Conservation (phyloP, 2,329 filamentous ascomycete genomes). For the Esteya vermicola region DNA sequence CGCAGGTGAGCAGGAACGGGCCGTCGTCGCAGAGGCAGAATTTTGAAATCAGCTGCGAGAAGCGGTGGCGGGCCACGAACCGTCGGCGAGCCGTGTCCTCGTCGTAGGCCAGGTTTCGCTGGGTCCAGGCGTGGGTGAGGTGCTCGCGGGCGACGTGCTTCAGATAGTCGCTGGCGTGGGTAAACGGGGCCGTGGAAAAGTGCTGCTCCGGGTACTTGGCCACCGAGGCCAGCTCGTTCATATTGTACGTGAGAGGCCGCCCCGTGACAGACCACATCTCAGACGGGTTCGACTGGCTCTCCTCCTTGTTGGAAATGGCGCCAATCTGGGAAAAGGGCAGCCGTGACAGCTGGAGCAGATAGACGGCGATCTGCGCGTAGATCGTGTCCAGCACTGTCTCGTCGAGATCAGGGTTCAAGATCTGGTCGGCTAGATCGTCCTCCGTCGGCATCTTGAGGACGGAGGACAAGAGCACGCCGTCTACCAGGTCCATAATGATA, state of each 20-base stretch:
- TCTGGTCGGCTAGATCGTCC: not conserved
- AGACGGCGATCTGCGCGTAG: not conserved
- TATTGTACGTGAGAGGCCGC: conserved; percentile 23
- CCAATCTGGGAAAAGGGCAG: not conserved
- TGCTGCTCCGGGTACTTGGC: conserved; percentile 16
- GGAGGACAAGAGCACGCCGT: not conserved
- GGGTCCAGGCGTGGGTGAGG: conserved; percentile 14
- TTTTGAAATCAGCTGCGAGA: conserved; percentile 18
- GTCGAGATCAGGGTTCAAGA: not conserved
- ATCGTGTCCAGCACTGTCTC: not conserved
- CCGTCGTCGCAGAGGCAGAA: too few species aligned
- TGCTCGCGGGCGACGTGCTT: conserved; percentile 13
- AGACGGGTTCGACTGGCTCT: too few species aligned
- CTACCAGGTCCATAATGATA: not conserved
- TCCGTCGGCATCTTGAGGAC: not conserved
- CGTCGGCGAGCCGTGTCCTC: conserved; percentile 13
- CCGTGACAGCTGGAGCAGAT: not conserved
- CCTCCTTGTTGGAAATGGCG: not conserved
- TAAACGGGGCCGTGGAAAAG: conserved; percentile 18
- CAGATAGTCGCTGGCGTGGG: conserved; percentile 9
- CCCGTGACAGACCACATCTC: too few species aligned
- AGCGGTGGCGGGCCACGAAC: conserved; percentile 19
- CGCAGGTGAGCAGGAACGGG: too few species aligned
- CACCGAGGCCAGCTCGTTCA: conserved; percentile 22
- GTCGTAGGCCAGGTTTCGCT: conserved; percentile 18